phyloP scores from a whole-genome alignment of 1,139 yeast genomes.

The Lodderomyces metapsilosis region DNA sequence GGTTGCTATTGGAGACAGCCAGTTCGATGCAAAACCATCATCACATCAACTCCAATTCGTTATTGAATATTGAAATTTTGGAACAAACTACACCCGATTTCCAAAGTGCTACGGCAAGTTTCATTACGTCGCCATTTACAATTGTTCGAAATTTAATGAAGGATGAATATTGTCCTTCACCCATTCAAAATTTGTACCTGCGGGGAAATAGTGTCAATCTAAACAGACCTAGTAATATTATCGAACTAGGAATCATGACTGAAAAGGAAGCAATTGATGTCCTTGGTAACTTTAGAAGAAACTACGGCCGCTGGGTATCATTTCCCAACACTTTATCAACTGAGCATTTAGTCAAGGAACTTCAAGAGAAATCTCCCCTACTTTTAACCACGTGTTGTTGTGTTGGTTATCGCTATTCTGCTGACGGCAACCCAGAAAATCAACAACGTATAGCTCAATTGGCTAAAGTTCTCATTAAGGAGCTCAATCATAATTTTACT shows the following conservation, averaged over 20 bases:
- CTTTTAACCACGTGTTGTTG: slow-evolving; percentile 66
- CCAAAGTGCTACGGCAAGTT: slow-evolving; percentile 41
- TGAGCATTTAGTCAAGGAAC: slow-evolving; percentile 48
- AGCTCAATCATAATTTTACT: slow-evolving; percentile 41
- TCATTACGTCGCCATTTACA: slow-evolving; percentile 50
- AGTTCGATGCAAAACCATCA: slow-evolving; percentile 20
- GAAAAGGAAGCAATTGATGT: slow-evolving; percentile 49
- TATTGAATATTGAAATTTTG: slow-evolving; percentile 9
- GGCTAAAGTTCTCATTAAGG: slow-evolving; percentile 34
- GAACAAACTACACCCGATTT: slow-evolving; percentile 27
- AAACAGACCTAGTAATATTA: slow-evolving; percentile 32
- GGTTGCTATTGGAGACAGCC: slow-evolving; percentile 28
- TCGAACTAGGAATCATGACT: slow-evolving; percentile 50
- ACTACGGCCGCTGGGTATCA: slow-evolving; percentile 78
- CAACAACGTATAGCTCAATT: slow-evolving; percentile 23
- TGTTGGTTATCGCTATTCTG: slow-evolving; percentile 52
- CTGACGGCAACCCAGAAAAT: slow-evolving; percentile 19
- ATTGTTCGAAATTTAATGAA: slow-evolving; percentile 32
- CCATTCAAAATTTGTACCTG: neutral
- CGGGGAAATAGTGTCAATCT: neutral
- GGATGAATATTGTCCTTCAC: neutral
- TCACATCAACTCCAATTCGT: slow-evolving; percentile 7
- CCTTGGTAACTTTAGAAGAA: slow-evolving; percentile 57
- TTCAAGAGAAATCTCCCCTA: slow-evolving; percentile 57
- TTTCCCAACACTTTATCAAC: slow-evolving; percentile 59